Evolutionary conservation across 345 rosid genomes (phyloP).

Genomic region (Nasturtium officinale): DNA sequence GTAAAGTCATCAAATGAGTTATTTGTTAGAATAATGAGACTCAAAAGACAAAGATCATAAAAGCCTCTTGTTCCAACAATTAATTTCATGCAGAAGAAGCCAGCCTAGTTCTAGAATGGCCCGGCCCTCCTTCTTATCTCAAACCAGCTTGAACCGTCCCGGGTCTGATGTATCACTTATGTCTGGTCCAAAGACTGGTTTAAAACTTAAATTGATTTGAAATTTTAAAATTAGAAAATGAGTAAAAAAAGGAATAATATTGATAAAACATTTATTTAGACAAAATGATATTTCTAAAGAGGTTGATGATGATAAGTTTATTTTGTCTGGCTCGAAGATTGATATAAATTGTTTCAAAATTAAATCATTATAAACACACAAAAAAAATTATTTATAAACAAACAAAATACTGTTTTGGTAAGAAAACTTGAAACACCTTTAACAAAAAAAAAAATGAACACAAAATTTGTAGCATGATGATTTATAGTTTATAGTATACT

Average conservation of each 20-base stretch:
- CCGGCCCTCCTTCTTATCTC: conserved; percentile 40
- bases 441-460: not conserved
- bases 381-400: not conserved
- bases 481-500: too few species aligned
- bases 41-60: conserved; percentile 17
- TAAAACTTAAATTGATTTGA: not conserved
- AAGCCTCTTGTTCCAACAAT: conserved; percentile 33
- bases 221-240: not conserved
- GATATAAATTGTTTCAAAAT: not conserved
- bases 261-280: too few species aligned
- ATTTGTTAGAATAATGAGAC: not conserved
- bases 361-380: not conserved
- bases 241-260: not conserved
- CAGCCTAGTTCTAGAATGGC: conserved; percentile 38
- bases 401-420: not conserved
- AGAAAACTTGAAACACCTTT: not conserved
- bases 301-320: not conserved
- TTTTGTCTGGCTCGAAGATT: not conserved
- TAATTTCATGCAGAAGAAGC: conserved; percentile 36
- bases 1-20: not conserved
- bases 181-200: conserved; percentile 13
- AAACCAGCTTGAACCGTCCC: conserved; percentile 34
- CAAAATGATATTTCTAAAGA: not conserved
- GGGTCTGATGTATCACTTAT: conserved; percentile 25
- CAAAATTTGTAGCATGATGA: not conserved